A percentile compares a stretch with the other conserved stretches of the same genome.
These are phyloP conservation scores for Scytalidium sp. DNA, from an alignment of 2,329 filamentous ascomycete genomes.

Conservation along the genomic window DNA sequence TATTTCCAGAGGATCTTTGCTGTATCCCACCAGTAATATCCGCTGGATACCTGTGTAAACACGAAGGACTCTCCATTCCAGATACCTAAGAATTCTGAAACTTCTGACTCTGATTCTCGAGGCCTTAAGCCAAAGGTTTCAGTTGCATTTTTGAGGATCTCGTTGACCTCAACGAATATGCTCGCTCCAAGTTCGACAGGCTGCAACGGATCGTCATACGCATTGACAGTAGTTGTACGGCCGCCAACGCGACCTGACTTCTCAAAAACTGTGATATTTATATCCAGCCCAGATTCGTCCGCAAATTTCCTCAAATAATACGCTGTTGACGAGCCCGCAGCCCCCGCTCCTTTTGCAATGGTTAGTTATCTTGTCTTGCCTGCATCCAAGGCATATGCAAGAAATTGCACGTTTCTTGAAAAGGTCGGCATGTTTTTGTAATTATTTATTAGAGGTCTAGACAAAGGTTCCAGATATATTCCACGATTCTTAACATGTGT, in stretches of 20 bases:
- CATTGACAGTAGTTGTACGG: conserved; percentile 79
- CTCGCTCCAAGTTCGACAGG: conserved; percentile 86
- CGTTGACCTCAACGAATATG: conserved; percentile 85
- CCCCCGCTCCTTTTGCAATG: conserved; percentile 70
- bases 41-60: conserved; percentile 57
- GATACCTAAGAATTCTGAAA: conserved; percentile 59
- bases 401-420: too few relatives aligned
- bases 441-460: too few relatives aligned
- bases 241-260: conserved; percentile 76
- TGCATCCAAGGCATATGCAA: not conserved
- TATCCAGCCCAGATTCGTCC: conserved; percentile 47
- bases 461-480: too few relatives aligned
- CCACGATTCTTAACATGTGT: too few relatives aligned
- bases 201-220: conserved; percentile 62
- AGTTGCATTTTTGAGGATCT: conserved; percentile 74
- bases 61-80: conserved; percentile 82
- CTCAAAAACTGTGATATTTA: conserved; percentile 89
- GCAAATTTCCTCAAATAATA: conserved; percentile 78
- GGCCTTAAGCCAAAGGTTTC: conserved; percentile 65
- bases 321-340: conserved; percentile 82
- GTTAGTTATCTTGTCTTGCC: not conserved
- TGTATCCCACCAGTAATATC: conserved; percentile 74
- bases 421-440: too few relatives aligned
- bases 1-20: conserved; percentile 83
- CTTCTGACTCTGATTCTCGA: conserved; percentile 40